Base-by-base conservation (phyloP, 805 yeast genomes). In the Kuraishia capsulata region DNA sequence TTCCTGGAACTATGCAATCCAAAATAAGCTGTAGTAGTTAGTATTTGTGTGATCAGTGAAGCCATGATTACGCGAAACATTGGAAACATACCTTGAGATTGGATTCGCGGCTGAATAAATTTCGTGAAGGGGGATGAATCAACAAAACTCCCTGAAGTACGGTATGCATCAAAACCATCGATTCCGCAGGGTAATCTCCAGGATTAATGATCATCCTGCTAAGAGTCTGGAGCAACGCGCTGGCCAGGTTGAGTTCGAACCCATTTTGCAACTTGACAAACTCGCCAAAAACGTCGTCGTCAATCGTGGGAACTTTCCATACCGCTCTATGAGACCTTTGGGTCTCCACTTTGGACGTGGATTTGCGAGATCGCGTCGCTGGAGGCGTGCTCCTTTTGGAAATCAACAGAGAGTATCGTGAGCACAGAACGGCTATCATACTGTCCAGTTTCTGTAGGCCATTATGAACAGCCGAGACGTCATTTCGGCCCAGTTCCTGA, bases 101-200 rank as follows among this genome's bases (percentile, higher is more conserved):
- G 14, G 51, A 43, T 16, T 55, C 52, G 33, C 69, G 52, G 19
- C 61, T 52, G 48, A 81, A 78, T 2, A 76, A 43, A 10, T 56
- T 48, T 39, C 87, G 57, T 16, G 81, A 72, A 2, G 57, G 57
- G 3, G 78, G 70, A 50, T 81, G 89, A 6, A 81, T 37, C 31
- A 81, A 57, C 17, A 81, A 60, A 9, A 76, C 56, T 0, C 88
- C 89, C 47, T 78, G 82, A 3, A 79, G 52, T 1, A 72, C 57
- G 30, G 67, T 64, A 10, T 64, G 53, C 1, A 49, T 38, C 16
- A 58, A 40, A 5, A 48, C 39, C 1, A 54, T 41, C 20, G 47
- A 20, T 37, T 47, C 50, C 6, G 42, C 42, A 1, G 52, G 16
- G 34, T 20, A 43, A 26, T 43, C 39, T 37, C 44, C 28, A 32